Evolutionary conservation across 768 basidiomycete species (phyloP), one percentile per base, ranked within the genome.

Genomic region (Leccinum aurantiacum): DNA sequence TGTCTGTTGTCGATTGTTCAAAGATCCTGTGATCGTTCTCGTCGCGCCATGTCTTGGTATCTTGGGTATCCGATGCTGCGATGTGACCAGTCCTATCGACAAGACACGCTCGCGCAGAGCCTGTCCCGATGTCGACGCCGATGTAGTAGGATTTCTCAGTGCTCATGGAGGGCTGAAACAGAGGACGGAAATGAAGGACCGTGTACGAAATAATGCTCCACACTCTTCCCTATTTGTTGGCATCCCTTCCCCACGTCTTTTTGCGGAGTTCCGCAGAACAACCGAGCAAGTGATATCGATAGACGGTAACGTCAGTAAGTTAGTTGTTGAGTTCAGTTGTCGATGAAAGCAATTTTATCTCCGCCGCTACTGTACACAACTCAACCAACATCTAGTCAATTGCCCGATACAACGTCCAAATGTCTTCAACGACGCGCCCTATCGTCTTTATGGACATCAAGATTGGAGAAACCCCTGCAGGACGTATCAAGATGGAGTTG

Each of bases 371-470:
- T 15, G 31, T 11, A 37, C 0, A 37, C 35, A 37, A 37, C 14
- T 33, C 41, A 41, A 41, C 41, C 17, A 44, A 37, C n/a, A 44
- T 19, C 41, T 44, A 44, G n/a, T 44, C 41, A 44, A 19, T n/a
- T 44, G 9, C 41, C 4, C 5, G 27, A 6, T 33, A 7, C 48
- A 57, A 29, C 56, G 7, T 33, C 38, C 38, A 62, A 59, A 81
- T 80, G 79, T 76, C 83, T 33, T 77, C 79, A 19, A 73, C 80
- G 31, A 77, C 81, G 3, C 84, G 96, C 17, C 96, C 97, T 0
- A 79, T 99, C 51, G 95, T 97, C 58, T 99, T 99, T 74, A 95
- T 99, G 87, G 97, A 99, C 71, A 80, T 98, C 61, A 85, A 91
- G 53, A 98, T 99, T 53, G 97, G 97, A 48, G 96, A 98, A 77